Percentiles rank a stretch among this genome's conserved stretches.
Conservation (phyloP, 345 rosid species). For the Cardamine occulta region DNA sequence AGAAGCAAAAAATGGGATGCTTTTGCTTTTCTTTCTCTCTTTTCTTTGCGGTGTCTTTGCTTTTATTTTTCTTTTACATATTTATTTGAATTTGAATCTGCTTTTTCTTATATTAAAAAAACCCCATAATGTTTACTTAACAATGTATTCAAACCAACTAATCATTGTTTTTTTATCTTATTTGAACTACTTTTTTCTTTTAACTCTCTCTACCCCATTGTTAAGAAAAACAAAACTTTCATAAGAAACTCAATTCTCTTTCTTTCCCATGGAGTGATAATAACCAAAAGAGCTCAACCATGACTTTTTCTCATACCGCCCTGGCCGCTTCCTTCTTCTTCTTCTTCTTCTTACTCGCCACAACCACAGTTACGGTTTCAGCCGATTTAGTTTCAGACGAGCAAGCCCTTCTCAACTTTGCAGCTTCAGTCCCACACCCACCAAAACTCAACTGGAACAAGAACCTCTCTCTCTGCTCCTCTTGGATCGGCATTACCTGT, state of each 20-base stretch:
- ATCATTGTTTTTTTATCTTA: conserved; percentile 40
- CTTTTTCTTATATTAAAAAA: conserved; percentile 13
- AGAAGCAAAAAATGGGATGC: conserved; percentile 36
- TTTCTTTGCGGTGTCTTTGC: conserved; percentile 44
- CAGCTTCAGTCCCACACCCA: conserved; percentile 52
- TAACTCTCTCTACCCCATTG: conserved; percentile 30
- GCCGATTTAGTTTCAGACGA: conserved; percentile 58
- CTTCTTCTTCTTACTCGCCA: conserved; percentile 36
- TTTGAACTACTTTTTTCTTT: conserved; percentile 13
- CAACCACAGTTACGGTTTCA: conserved; percentile 19
- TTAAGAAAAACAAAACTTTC: conserved; percentile 11
- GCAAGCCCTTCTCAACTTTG: conserved; percentile 63
- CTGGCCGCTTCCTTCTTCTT: not conserved
- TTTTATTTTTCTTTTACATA: conserved; percentile 29
- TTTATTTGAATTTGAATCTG: conserved; percentile 30
- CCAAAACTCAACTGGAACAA: conserved; percentile 63
- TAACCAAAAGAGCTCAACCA: conserved; percentile 24
- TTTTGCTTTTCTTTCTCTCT: conserved; percentile 42
- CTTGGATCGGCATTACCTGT: conserved; percentile 74
- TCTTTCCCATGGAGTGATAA: conserved; percentile 33
- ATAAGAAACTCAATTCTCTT: conserved; percentile 1
- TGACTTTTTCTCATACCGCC: conserved; percentile 30
- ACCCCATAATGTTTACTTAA: conserved; percentile 44
- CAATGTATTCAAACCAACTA: conserved; percentile 42
- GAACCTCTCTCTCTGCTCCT: conserved; percentile 47